These are phyloP conservation scores for Ceratocystis papillata DNA, from an alignment of 2,329 filamentous ascomycete species.

Conservation along the genomic window DNA sequence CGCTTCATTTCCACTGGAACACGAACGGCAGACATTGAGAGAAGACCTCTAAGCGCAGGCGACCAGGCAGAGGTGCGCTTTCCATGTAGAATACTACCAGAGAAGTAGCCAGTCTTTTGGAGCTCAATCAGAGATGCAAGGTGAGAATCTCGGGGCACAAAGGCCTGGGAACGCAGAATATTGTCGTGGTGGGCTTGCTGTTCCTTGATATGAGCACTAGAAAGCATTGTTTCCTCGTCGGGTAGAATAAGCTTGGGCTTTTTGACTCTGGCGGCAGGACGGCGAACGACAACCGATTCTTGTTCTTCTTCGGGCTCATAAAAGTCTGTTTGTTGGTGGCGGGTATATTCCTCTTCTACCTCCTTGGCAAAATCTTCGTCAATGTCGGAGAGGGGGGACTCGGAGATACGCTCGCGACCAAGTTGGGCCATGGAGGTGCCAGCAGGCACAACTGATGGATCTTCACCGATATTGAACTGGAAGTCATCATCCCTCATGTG, in stretches of 20 bases:
- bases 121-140: conserved; percentile 81
- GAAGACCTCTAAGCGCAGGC: conserved; percentile 79
- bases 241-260: conserved; percentile 71
- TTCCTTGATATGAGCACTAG: conserved; percentile 66
- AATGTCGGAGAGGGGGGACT: conserved; percentile 60
- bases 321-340: conserved; percentile 43
- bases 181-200: conserved; percentile 77
- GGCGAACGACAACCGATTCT: conserved; percentile 49
- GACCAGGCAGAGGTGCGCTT: conserved; percentile 73
- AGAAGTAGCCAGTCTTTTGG: conserved; percentile 83
- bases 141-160: conserved; percentile 77
- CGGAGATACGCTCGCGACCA: conserved; percentile 51
- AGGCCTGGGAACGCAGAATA: conserved; percentile 72
- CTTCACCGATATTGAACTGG: conserved; percentile 47
- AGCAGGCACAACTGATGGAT: conserved; percentile 47
- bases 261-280: conserved; percentile 59
- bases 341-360: conserved; percentile 47
- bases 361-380: conserved; percentile 52
- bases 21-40: conserved; percentile 75
- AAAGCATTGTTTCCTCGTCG: conserved; percentile 71
- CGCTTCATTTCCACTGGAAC: conserved; percentile 75
- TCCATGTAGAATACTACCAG: conserved; percentile 74
- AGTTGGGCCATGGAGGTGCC: conserved; percentile 36
- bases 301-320: conserved; percentile 51
- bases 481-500: conserved; percentile 53